Base-by-base conservation (phyloP, 371 early-diverging fungal genomes). In the Encephalitozoon intestinalis region DNA sequence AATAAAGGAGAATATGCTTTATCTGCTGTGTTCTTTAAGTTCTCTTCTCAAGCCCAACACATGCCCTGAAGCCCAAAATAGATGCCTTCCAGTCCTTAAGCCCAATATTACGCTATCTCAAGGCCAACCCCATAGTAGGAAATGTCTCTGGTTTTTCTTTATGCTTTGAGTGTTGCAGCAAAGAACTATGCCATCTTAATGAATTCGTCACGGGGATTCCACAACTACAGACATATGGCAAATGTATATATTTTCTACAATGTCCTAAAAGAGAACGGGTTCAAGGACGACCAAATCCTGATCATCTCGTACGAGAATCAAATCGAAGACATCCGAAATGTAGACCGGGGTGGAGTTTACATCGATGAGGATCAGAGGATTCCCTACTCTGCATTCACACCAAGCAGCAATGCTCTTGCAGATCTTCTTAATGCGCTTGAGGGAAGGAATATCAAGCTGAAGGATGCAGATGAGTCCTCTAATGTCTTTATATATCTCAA, bases 401-500 rank as follows among this genome's bases (percentile, higher is more conserved):
- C 53, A 11, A 63, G 67, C 0, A 49, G 50, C 21, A 73, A 58
- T 63, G 41, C 70, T 26, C 31, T 69, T n/a, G 63, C 46, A 15
- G 77, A 70, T 2, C 54, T 84, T 4, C 43, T 84, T 1, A 82
- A 84, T 73, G 72, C 78, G 50, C n/a, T 84, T 18, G 23, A 39
- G 8, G 76, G 81, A 3, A 67, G 79, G n/a, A 63, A 78, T 58
- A 9, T 34, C 11, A 63, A 78, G 31, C 66, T 84, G 21, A 50
- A 63, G 37, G 65, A 63, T 23, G 58, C 76, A 4, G 70, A 81
- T 51, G 58, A 72, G 21, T 28, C 41, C 18, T 73, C 83, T 12
- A 84, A 83, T 70, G 39, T 83, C 12, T 49, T 83, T 18, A 75
- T 84, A 21, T 84, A 84, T 63, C 67, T 84, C 39, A 69, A 76